Evolutionary conservation across 306 rosid genomes (phyloP).

Genomic region (Lithocarpus polystachyus): DNA sequence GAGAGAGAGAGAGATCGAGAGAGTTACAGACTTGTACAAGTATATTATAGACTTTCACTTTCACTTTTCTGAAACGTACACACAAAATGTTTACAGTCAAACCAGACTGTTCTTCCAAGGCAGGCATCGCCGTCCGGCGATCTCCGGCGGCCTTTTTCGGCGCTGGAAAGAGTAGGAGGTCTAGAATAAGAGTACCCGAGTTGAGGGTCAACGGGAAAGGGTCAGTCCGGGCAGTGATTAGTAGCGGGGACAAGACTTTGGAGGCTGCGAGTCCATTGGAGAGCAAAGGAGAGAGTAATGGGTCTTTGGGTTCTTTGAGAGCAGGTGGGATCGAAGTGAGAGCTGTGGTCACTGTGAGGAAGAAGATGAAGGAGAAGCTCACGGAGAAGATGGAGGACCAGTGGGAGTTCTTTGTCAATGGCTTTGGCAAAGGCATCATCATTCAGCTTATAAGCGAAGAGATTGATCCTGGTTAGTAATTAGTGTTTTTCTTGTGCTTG

Average conservation of each 20-base stretch:
- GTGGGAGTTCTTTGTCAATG: conserved; percentile 71
- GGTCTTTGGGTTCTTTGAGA: conserved; percentile 25
- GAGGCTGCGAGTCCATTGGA: conserved; percentile 31
- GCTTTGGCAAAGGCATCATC: conserved; percentile 78
- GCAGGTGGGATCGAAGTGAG: conserved; percentile 48
- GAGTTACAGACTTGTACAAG: too few relatives aligned
- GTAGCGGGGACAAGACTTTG: conserved; percentile 49
- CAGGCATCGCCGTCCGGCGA: conserved; percentile 23
- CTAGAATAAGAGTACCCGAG: not conserved
- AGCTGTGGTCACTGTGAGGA: conserved; percentile 64
- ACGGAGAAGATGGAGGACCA: conserved; percentile 61
- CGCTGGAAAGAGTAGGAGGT: not conserved
- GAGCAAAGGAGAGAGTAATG: conserved; percentile 34
- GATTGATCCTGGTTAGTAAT: conserved; percentile 60
- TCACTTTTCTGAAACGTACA: too few relatives aligned
- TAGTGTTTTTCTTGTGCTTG: not conserved
- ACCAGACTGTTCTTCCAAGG: conserved; percentile 22
- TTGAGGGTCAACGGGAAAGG: conserved; percentile 23
- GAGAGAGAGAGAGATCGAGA: too few relatives aligned
- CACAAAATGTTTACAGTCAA: conserved; percentile 43
- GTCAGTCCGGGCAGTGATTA: conserved; percentile 39
- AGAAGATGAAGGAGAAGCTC: conserved; percentile 72
- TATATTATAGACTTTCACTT: too few relatives aligned
- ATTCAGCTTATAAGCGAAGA: conserved; percentile 71
- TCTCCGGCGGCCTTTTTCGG: not conserved